Evolutionary conservation across 2,329 filamentous ascomycete genomes (phyloP), one percentile per base, ranked within the genome.

Genomic region (Pestalotiopsis sp.): DNA sequence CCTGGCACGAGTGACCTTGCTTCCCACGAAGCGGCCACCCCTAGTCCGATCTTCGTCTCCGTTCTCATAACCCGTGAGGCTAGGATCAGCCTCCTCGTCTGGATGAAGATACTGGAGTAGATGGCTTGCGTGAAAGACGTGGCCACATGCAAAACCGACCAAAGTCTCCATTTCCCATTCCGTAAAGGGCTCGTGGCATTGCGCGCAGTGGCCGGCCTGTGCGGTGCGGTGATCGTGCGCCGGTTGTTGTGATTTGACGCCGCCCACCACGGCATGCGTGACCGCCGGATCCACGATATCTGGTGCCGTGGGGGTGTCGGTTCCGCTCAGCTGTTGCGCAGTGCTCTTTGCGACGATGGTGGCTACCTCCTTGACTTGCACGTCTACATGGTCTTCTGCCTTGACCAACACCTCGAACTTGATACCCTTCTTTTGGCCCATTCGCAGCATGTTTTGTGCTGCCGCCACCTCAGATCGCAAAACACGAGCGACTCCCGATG

Each of bases 1-100:
- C 70, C 94, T 87, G 52, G 94, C 94, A 76, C 94, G 93, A 71
- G 92, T 96, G 35, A 97, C 94, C 80, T 98, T 98, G 38, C 91
- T 89, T 0, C 93, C 92, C 6, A 98, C 89, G 65, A 91, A 93
- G 67, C 91, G 85, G 7, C 86, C 85, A 30, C 79, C 78, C 66
- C 78, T 79, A 17, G 81, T 77, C 11, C 80, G 76, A 17, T 79
- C 81, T 44, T 83, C 81, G 55, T 80, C 78, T 2, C 79, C 81
- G 3, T 78, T 74, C 1, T 81, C 81, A 35, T 86, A 80, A 3
- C 83, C 81, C 3, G 81, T 77, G 70, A 67, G 68, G 17, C 66
- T 64, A 1, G 68, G 71, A 67, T 90, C 86, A 5, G 78, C 76
- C 30, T 77, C 78, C 76, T 80, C 83, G 66, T 73, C 84, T 48